Conservation (phyloP, 2,329 filamentous ascomycete genomes). For the Plenodomus tracheiphilus region DNA sequence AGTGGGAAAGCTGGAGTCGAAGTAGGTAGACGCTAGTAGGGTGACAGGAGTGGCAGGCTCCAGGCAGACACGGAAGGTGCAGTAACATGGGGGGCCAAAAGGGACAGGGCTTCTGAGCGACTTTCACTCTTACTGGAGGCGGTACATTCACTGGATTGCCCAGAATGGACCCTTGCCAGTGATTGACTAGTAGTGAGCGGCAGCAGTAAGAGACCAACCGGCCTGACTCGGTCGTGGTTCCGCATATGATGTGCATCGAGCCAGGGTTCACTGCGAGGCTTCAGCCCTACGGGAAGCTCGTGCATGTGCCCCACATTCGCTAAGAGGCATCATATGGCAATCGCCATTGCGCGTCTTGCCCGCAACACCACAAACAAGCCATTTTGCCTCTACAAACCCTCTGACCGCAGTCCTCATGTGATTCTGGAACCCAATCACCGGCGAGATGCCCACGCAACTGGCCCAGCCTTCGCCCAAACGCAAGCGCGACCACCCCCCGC, state of each 20-base stretch:
- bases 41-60: constrained; percentile 18
- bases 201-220: constrained; percentile 4
- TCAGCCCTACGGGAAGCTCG: neutral
- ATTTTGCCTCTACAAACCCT: constrained; percentile 3
- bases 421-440: constrained; percentile 16
- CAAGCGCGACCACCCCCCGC: constrained; percentile 41
- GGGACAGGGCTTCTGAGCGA: too few species aligned
- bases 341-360: constrained; percentile 1
- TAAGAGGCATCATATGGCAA: constrained; percentile 6
- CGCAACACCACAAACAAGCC: constrained; percentile 7
- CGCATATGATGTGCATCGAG: constrained; percentile 2
- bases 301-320: constrained; percentile 6
- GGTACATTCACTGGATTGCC: constrained; percentile 2
- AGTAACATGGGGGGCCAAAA: too few species aligned
- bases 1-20: neutral
- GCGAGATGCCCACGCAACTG: constrained; percentile 41
- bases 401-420: constrained; percentile 31
- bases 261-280: constrained; percentile 4
- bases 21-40: neutral
- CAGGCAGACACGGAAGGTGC: constrained; percentile 10
- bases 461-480: constrained; percentile 44
- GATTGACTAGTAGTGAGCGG: too few species aligned
- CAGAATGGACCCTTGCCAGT: too few species aligned
- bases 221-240: neutral
- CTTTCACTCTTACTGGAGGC: too few species aligned